Base-by-base conservation (phyloP, 176 grass and related monocot genomes). In the Carex pumila region DNA sequence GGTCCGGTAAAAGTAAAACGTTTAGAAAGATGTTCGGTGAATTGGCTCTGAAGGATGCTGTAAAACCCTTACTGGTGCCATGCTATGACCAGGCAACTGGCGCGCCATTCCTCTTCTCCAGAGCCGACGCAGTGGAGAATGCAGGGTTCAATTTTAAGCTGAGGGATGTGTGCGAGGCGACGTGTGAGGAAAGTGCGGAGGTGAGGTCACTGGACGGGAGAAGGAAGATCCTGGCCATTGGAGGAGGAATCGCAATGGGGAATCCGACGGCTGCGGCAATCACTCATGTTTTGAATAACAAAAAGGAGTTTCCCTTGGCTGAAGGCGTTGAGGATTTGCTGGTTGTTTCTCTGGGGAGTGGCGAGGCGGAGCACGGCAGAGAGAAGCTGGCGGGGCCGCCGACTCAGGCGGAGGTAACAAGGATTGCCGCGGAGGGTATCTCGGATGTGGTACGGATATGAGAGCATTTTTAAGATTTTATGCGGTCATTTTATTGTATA, bases 281-380 rank as follows among this genome's bases (percentile, higher is more conserved):
- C 87, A 97, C 92, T 6, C 95, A 97, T 88, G 95, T 97, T 53
- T 88, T 97, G 84, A 97, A 97, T 89, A 97, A 97, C 90, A 90
- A 91, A 88, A 89, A 87, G 71, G 95, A 94, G 86, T 97, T 94
- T 71, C 95, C 95, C 0, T 88, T 93, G 7, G 90, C 86, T 4
- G 58, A 79, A 0, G 89, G 90, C 19, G 87, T 94, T 22, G 82
- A 94, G 55, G 89, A 97, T 83, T 89, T 97, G n/a, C 86, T 97
- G 66, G 90, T 94, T 62, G 79, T 97, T 18, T 97, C 94, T 32
- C 84, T 97, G 60, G 94, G 94, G 25, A 85, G 88, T 37, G 84
- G 87, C 54, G 94, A 88, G 85, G 81, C 7, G 7, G 79, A 84
- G 1, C 73, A 57, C 12, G 73, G 73, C 43, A 57, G 15, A 58